Conservation (phyloP, 345 rosid genomes). For the Arabidopsis thaliana region TAIR10.1 NC_003075.7:18013001-18013500, state of each 20-base stretch:
- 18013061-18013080: slow-evolving; percentile 90
- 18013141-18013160: slow-evolving; percentile 13
- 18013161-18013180: not conserved
- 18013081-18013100: slow-evolving; percentile 96
- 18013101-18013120: slow-evolving; percentile 94
- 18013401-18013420: not conserved
- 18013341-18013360: slow-evolving; percentile 54
- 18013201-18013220: slow-evolving; percentile 61
- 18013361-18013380: slow-evolving; percentile 19
- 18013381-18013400: not conserved
- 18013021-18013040: slow-evolving; percentile 94
- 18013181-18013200: slow-evolving; percentile 15
- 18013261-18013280: slow-evolving; percentile 93
- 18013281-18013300: slow-evolving; percentile 99
- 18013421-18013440: slow-evolving; percentile 12
- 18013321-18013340: slow-evolving; percentile 86
- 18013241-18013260: slow-evolving; percentile 96
- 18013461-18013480: too few species aligned
- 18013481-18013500: too few species aligned
- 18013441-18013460: too few species aligned
- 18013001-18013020: slow-evolving; percentile 98
- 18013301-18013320: slow-evolving; percentile 97
- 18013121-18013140: slow-evolving; percentile 62
- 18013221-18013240: slow-evolving; percentile 92
- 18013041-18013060: slow-evolving; percentile 97